Base-by-base conservation (phyloP, 176 grass and related monocot species). In the sorghum (Sorghum bicolor) region DNA sequence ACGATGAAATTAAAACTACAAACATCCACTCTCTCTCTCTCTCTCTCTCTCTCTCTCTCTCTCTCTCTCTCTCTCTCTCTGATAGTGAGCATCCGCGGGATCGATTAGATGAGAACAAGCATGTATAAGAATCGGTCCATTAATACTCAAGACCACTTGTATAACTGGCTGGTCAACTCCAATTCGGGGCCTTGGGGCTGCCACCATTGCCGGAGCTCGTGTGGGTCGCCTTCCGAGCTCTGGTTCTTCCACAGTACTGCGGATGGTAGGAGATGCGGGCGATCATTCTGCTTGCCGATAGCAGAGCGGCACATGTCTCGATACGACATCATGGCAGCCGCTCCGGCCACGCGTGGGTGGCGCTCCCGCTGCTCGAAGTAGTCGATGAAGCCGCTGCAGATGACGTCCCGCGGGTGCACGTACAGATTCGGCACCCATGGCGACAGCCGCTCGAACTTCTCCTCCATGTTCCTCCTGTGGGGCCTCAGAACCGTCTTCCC, bases 301-400 rank as follows among this genome's bases (percentile, higher is more conserved):
- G 24, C 24, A 26, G 24, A 62, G 58, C 24, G 60, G 19, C 62
- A 2, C 39, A 83, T 71, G 31, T 88, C 80, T 0, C 80, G 86
- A 24, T 64, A 39, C 0, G 86, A 77, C 8, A 83, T 32, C 0
- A 26, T 32, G 15, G 50, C 12, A 2, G 64, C 73, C 39, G n/a
- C n/a, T 1, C 9, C 8, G 0, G 52, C 53, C 1, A 52, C 3
- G 4, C 22, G 1, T 0, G 37, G 53, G 53, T 9, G 41, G 36
- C 8, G 16, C 72, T 77, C 26, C 53, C 80, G 29, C 39, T 32
- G 73, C 52, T 87, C 48, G 39, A 87, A 71, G 79, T 87, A 64
- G 64, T 83, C 73, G 73, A 87, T 55, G 84, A 64, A 80, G 41
- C 84, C 76, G 5, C 1, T 17, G 68, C 84, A 86, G 41, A 86